Evolutionary conservation across 2,329 filamentous ascomycete genomes (phyloP), one percentile per base, ranked within the genome.

Genomic region (Cercospora canescens): DNA sequence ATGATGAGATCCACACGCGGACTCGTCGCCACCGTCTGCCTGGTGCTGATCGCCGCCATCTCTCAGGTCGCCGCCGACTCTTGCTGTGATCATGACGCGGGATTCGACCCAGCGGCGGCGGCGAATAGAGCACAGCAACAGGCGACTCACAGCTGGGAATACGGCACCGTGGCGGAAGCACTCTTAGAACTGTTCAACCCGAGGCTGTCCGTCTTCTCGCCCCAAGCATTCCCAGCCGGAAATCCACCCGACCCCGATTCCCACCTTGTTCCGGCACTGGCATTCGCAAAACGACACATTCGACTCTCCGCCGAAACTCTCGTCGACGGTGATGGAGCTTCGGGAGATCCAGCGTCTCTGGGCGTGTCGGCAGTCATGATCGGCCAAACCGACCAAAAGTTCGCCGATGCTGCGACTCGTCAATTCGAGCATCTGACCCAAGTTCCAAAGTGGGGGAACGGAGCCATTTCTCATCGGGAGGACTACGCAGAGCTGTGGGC

Each of bases 401-500:
- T 79, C 67, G 63, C 76, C n/a, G 69, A 73, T n/a, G 82, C 81
- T 6, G 79, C 80, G 3, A 65, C 72, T 18, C 76, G 79, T 14
- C 81, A 85, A 71, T 73, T 78, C 30, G 62, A 80, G 1, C 77
- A 81, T 65, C 75, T 84, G 1, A 68, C 82, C 12, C 67, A 66
- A 14, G 80, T 80, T 2, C 81, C 81, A 8, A 76, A 79, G 52
- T 67, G 64, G 63, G 18, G 56, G 3, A 63, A 75, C 9, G 81
- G 81, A 35, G 83, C 83, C 4, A 83, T 85, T 52, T 83, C 80
- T 50, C 83, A 85, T 67, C 78, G 82, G 30, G 75, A 80, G 28
- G 75, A 78, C 24, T 75, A 77, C 11, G 70, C 79, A 5, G 81
- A 84, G 63, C 74, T 84, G 8, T 84, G 83, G 82, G 79, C 82